These are phyloP conservation scores for Diversispora epigaea DNA, from an alignment of 192 early-diverging fungal genomes.

Conservation along the genomic window DNA sequence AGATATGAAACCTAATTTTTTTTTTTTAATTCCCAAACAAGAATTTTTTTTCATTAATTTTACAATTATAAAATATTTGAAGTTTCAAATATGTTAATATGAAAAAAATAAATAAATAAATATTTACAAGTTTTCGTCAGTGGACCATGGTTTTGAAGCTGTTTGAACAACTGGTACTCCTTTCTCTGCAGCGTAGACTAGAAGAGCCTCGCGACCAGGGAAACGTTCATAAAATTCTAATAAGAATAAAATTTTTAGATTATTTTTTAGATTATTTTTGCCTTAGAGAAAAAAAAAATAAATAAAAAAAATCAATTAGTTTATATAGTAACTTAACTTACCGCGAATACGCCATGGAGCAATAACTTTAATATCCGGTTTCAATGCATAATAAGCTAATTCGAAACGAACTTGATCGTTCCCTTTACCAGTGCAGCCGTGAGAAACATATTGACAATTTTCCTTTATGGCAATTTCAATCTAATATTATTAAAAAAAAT, in stretches of 20 bases:
- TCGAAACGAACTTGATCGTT: slow-evolving; percentile 99
- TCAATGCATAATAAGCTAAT: slow-evolving; percentile 95
- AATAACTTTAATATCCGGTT: slow-evolving; percentile 93
- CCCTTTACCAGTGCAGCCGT: slow-evolving; percentile 99
- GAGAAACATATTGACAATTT: slow-evolving; percentile 95
- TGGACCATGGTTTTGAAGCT: slow-evolving; percentile 96
- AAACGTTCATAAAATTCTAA: slow-evolving; percentile 91
- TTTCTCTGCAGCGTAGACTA: slow-evolving; percentile 90
- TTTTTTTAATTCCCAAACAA: neutral
- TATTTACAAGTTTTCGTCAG: slow-evolving; percentile 70
- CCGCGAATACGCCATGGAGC: slow-evolving; percentile 94
- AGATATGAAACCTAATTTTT: slow-evolving; percentile 9
- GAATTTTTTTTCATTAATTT: neutral
- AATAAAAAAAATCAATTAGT: neutral
- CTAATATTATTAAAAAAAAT: slow-evolving; percentile 43
- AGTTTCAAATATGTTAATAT: neutral
- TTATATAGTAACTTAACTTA: too few relatives aligned
- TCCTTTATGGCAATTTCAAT: slow-evolving; percentile 92
- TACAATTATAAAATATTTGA: too few relatives aligned
- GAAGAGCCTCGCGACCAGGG: slow-evolving; percentile 86
- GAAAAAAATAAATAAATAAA: neutral
- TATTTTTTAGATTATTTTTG: neutral
- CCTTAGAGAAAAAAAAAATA: neutral
- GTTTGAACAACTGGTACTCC: slow-evolving; percentile 94
- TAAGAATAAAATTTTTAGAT: neutral